Conservation (phyloP, 2,329 filamentous ascomycete genomes). For the Trichothecium sympodiale region DNA sequence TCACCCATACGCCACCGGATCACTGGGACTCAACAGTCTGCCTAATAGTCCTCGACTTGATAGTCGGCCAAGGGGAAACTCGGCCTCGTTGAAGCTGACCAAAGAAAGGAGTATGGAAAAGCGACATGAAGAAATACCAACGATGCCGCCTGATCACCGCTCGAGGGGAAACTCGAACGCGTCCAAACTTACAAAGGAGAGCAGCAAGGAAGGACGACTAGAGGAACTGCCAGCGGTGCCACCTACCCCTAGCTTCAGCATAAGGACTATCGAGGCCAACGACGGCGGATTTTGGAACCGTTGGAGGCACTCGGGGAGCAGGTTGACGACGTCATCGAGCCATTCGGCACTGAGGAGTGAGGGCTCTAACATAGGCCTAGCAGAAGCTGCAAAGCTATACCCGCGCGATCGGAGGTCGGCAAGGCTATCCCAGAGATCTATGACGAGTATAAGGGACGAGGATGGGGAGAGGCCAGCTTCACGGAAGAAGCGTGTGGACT, state of each 20-base stretch:
- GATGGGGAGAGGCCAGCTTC: too few relatives aligned
- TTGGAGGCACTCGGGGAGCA: too few relatives aligned
- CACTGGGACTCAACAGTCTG: slow-evolving; percentile 2
- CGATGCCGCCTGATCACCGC: slow-evolving; percentile 28
- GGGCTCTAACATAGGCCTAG: too few relatives aligned
- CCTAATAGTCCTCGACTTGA: slow-evolving; percentile 29
- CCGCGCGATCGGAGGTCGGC: too few relatives aligned
- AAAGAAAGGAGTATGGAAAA: slow-evolving; percentile 13
- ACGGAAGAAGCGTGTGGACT: too few relatives aligned
- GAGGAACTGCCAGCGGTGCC: slow-evolving; percentile 21
- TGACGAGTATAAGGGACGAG: too few relatives aligned
- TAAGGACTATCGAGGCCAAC: slow-evolving; percentile 25
- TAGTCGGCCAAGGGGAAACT: slow-evolving; percentile 7
- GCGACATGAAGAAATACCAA: slow-evolving; percentile 10
- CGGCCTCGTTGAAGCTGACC: neutral
- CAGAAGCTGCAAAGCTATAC: too few relatives aligned
- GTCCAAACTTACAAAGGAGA: slow-evolving; percentile 10
- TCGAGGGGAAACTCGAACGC: slow-evolving; percentile 1
- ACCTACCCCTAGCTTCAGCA: slow-evolving; percentile 45
- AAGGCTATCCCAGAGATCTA: too few relatives aligned
- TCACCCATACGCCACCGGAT: slow-evolving; percentile 26
- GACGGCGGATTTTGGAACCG: slow-evolving; percentile 43
- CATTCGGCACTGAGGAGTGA: too few relatives aligned
- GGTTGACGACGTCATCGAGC: too few relatives aligned
- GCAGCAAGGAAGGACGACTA: slow-evolving; percentile 7